Conservation (phyloP, 2,329 filamentous ascomycete species). For the Trichoderma lentiforme region DNA sequence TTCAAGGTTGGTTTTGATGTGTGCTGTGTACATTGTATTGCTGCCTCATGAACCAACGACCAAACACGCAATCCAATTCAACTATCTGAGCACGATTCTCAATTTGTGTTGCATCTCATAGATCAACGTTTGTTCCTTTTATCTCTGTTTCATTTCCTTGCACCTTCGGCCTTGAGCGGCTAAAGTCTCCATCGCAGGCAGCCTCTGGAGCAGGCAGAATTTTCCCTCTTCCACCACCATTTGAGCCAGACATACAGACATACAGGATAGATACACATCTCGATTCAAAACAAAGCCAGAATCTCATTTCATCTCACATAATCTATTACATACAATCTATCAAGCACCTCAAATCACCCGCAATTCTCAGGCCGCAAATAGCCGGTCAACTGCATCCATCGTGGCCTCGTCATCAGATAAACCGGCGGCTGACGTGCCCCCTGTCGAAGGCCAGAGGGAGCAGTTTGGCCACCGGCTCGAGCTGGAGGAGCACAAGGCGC, state of each 20-base stretch:
- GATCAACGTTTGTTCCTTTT: not conserved
- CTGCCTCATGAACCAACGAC: not conserved
- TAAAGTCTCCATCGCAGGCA: not conserved
- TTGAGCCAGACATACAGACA: not conserved
- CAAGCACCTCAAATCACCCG: not conserved
- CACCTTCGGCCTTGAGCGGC: not conserved
- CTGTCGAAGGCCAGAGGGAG: conserved; percentile 16
- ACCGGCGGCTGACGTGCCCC: conserved; percentile 1
- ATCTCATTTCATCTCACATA: not conserved
- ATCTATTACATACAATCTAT: not conserved
- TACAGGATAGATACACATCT: not conserved
- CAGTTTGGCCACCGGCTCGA: conserved; percentile 19
- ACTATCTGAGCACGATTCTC: not conserved
- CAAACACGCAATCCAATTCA: not conserved
- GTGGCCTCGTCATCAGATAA: conserved; percentile 5
- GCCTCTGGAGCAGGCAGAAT: not conserved
- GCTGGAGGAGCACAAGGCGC: conserved; percentile 12
- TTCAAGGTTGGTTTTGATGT: not conserved
- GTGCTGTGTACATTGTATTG: not conserved
- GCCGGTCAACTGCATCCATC: not conserved
- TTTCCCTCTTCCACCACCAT: not conserved
- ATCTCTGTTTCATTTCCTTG: not conserved
- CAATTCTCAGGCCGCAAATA: not conserved
- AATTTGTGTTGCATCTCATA: not conserved
- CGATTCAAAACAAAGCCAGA: not conserved